Evolutionary conservation across 1,284 basidiomycete genomes (phyloP).

Genomic region (Naganishia cerealis): DNA sequence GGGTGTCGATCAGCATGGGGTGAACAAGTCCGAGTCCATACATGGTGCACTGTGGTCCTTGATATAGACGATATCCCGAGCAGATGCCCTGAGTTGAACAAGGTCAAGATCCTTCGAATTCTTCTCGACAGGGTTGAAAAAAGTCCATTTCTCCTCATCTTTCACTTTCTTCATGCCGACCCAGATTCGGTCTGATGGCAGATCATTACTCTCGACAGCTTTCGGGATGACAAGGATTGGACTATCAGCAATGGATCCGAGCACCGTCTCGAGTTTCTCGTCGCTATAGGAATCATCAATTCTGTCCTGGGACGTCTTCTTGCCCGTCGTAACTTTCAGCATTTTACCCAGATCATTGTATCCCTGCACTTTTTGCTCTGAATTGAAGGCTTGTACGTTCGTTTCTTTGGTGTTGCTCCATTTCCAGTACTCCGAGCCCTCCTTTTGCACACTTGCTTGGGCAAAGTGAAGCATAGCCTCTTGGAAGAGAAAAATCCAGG

Average conservation of each 20-base stretch:
- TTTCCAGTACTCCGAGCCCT: not conserved
- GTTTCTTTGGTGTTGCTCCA: not conserved
- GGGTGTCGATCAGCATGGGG: not conserved
- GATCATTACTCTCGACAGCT: too few relatives aligned
- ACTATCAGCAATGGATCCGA: not conserved
- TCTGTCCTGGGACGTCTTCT: not conserved
- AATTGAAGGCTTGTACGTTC: not conserved
- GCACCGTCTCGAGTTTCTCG: not conserved
- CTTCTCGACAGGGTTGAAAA: constrained; percentile 17
- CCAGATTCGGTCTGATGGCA: constrained; percentile 11
- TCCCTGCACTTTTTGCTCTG: not conserved
- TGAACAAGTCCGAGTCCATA: not conserved
- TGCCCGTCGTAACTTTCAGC: not conserved
- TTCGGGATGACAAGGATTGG: constrained; percentile 17
- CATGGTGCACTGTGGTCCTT: not conserved
- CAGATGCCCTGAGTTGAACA: not conserved
- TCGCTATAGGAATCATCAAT: not conserved
- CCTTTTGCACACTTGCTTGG: not conserved
- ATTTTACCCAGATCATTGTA: constrained; percentile 4
- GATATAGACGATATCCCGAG: not conserved
- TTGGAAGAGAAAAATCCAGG: constrained; percentile 11
- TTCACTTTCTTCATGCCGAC: not conserved
- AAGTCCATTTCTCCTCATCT: not conserved
- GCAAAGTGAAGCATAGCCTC: not conserved
- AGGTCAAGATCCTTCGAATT: not conserved